A percentile compares a stretch with the other conserved stretches of the same genome.
These are phyloP conservation scores for Pyronema domesticum DNA, from an alignment of 495 filamentous ascomycete species.

Conservation along the genomic window DNA sequence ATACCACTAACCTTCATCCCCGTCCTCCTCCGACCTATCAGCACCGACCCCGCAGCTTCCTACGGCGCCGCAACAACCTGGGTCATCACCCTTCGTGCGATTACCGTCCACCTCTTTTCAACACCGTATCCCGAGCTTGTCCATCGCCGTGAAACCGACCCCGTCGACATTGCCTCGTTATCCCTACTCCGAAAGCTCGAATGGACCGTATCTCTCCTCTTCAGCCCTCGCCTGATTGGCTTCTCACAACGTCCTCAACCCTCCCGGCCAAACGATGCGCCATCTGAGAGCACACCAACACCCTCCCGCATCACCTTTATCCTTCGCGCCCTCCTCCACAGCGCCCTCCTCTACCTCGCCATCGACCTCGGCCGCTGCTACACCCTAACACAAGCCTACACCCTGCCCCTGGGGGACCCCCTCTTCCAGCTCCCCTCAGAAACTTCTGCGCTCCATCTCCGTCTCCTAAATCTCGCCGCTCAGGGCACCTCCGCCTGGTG, in stretches of 20 bases:
- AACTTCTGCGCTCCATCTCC: no score
- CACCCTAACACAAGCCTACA: background rate
- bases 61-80: conserved; percentile 3
- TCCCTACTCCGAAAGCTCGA: background rate
- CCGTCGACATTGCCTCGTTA: background rate
- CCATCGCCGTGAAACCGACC: background rate
- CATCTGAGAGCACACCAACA: no score
- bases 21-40: background rate
- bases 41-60: background rate
- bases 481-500: background rate
- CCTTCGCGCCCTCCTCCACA: background rate
- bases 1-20: background rate
- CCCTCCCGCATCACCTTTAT: background rate
- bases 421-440: no score
- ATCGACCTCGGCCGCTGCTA: background rate
- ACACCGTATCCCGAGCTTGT: background rate
- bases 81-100: background rate
- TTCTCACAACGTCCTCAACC: background rate
- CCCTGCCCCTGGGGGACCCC: background rate
- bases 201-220: conserved; percentile 1
- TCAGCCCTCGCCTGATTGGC: background rate
- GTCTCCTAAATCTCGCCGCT: background rate
- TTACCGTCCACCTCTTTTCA: background rate
- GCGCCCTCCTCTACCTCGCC: background rate
- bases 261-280: no score